Evolutionary conservation across 805 yeast genomes (phyloP), one percentile per base, ranked within the genome.

Genomic region (Kodamaea lidongshanica): DNA sequence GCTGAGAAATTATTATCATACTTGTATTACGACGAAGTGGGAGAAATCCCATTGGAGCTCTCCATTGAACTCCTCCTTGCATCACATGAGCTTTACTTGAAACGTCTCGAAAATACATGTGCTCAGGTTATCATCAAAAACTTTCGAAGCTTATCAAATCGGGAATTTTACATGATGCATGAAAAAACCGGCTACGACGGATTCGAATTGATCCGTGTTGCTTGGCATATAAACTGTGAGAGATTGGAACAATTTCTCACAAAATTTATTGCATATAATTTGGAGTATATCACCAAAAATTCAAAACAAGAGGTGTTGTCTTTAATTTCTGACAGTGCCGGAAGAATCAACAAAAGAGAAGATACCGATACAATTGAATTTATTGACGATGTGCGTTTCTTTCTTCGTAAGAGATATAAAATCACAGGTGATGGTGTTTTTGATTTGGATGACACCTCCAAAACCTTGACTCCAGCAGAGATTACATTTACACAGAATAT

Each of bases 311-410:
- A 30, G 26, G 32, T 58, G 11, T 29, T 38, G 6, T 24, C 22
- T 6, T 37, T 59, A 12, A 48, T 61, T n/a, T 42, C 38, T 29
- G 65, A 62, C 39, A 65, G 74, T 46, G 79, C 89, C 0, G 39
- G 45, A 10, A 57, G 84, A 42, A 80, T 83, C 28, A 45, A 66
- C 12, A 54, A 50, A 10, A 66, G 92, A 46, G 77, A 83, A 41
- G 84, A 76, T 37, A 78, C 82, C 0, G 94, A 83, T 55, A 79
- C 89, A 1, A 79, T 83, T 46, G 94, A 83, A 44, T 58, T 83
- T 41, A 62, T 83, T 16, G 94, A 82, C 52, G 94, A 82, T 55
- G 77, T 83, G 7, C 61, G 87, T 39, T 83, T 68, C 50, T 79
- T 76, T 40, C 51, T 83, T 26, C 45, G 58, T 8, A 61, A 66